Percentiles rank a stretch among this genome's conserved stretches.
Conservation (phyloP, 495 filamentous ascomycete species). For the Podospora tetraspora region DNA sequence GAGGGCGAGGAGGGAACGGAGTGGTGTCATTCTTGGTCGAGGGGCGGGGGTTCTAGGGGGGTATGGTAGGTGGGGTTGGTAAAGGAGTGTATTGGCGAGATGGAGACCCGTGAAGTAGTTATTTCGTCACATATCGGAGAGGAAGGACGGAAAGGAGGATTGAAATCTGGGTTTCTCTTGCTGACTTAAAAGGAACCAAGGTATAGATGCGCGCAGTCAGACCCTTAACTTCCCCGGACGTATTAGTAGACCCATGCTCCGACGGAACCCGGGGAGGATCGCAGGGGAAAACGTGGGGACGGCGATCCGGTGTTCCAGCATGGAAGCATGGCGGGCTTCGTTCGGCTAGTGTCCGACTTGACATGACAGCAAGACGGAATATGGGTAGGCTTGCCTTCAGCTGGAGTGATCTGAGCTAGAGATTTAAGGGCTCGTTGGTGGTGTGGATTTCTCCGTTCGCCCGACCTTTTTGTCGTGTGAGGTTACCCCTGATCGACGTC, state of each 20-base stretch:
- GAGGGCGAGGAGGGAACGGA: slow-evolving; percentile 1
- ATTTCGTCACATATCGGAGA: background rate
- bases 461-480: background rate
- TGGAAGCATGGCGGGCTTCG: background rate
- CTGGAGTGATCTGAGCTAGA: background rate
- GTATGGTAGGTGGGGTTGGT: background rate
- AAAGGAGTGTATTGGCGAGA: background rate
- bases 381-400: background rate
- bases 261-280: background rate
- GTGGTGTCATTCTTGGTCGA: background rate
- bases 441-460: background rate
- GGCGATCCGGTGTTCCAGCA: background rate
- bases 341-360: background rate
- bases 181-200: background rate
- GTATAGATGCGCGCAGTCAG: background rate
- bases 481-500: background rate
- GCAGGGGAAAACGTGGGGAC: background rate
- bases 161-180: background rate
- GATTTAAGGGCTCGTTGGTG: background rate
- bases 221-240: background rate
- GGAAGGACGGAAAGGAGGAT: background rate
- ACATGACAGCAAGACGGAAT: background rate
- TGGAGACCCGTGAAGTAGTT: background rate
- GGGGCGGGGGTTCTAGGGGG: background rate
- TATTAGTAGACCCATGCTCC: background rate